A percentile compares a stretch with the other conserved stretches of the same genome.
phyloP scores from a whole-genome alignment of 805 yeast genomes.

The Ogataea pini region DNA sequence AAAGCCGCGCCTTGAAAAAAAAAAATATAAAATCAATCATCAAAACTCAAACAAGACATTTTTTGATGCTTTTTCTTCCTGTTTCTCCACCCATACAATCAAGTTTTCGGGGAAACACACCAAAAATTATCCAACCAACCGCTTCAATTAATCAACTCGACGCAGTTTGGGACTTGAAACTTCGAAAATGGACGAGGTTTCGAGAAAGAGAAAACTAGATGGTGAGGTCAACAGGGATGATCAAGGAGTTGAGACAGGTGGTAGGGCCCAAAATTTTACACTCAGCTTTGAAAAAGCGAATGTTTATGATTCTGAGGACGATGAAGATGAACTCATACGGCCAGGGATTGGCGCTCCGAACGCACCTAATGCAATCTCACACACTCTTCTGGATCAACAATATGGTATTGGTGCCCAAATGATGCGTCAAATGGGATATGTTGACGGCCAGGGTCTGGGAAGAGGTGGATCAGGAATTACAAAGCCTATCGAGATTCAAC shows the following conservation, averaged over 20 bases:
- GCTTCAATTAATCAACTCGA: no score
- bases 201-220: conserved; percentile 4
- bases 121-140: no score
- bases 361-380: background rate
- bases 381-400: conserved; percentile 12
- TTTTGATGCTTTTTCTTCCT: no score
- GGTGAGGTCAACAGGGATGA: background rate
- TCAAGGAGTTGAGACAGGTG: no score
- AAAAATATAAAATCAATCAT: background rate
- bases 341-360: background rate
- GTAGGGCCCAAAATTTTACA: background rate
- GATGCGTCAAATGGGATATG: conserved; percentile 83
- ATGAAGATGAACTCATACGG: background rate
- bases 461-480: conserved; percentile 66
- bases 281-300: background rate
- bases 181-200: background rate
- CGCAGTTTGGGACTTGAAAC: no score
- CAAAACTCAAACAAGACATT: no score
- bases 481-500: conserved; percentile 73
- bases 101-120: no score
- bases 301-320: background rate
- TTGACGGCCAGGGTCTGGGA: conserved; percentile 86
- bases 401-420: conserved; percentile 88
- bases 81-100: no score
- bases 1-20: no score